Evolutionary conservation across 2,329 filamentous ascomycete species (phyloP), one percentile per base, ranked within the genome.

Genomic region (Colletotrichum destructivum): DNA sequence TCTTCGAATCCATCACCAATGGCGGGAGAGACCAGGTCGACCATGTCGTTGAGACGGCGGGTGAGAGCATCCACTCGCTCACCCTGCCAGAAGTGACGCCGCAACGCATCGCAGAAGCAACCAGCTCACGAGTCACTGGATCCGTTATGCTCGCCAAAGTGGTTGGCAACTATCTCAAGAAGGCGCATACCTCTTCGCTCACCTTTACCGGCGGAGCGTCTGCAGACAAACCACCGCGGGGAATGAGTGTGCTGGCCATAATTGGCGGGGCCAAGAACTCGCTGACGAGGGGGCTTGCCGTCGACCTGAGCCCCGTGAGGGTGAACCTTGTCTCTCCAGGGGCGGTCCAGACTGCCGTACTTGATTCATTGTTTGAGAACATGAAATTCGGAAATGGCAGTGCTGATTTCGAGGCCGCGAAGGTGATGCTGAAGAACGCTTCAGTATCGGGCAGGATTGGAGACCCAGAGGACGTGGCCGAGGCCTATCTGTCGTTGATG

Each of bases 301-400:
- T 92, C 42, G 91, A 93, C 75, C 76, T 94, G 66, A 86, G 85
- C 73, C 91, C 91, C 0, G 79, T 92, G 11, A 81, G 92, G 2
- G 90, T 92, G 35, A 93, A 93, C 76, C 77, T 87, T 0, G 88
- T 93, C 1, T 82, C 80, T 64, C 89, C 90, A 0, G 91, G 91
- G 0, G 81, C 83, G 0, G 82, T 88, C 0, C 78, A 84, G 49
- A 90, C 88, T 7, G 83, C 84, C 52, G 65, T 87, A 40, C 76
- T 79, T 60, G 62, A 75, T 0, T 18, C 42, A 18, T 11, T 13
- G 1, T 51, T 40, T 2, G n/a, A 35, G 64, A 62, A 49, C 16
- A 4, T 47, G 46, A 21, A 4, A 8, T 21, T 47, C 9, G 46
- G 18, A 7, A n/a, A 21, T 1, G 42, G 74, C n/a, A 72, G 71